These are phyloP conservation scores for Monosporascus sp. DNA, from an alignment of 2,329 filamentous ascomycete species.

Conservation along the genomic window DNA sequence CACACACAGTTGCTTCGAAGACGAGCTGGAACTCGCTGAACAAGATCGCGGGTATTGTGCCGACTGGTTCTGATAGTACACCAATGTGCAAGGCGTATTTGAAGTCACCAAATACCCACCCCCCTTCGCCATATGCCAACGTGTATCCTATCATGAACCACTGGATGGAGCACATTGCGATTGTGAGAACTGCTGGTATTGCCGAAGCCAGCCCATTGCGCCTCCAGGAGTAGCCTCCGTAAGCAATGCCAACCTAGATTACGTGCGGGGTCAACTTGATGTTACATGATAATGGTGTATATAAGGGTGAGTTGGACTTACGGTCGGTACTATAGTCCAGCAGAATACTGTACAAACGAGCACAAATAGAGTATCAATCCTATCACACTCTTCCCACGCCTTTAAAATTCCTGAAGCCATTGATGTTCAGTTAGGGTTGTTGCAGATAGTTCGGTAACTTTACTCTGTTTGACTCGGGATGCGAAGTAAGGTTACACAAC, in stretches of 20 bases:
- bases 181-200: constrained; percentile 40
- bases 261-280: too few relatives aligned
- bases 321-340: constrained; percentile 45
- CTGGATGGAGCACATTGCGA: constrained; percentile 43
- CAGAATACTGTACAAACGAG: constrained; percentile 46
- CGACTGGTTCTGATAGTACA: constrained; percentile 41
- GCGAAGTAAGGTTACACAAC: too few relatives aligned
- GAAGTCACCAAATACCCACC: constrained; percentile 37
- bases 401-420: constrained; percentile 29
- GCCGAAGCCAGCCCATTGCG: constrained; percentile 42
- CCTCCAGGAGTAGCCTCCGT: constrained; percentile 42
- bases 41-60: constrained; percentile 43
- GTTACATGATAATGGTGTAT: not conserved
- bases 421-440: too few relatives aligned
- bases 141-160: constrained; percentile 46
- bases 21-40: constrained; percentile 48
- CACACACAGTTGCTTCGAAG: constrained; percentile 43
- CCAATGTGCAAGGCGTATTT: constrained; percentile 38
- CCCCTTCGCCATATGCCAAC: constrained; percentile 40
- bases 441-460: too few relatives aligned
- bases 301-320: too few relatives aligned
- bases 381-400: constrained; percentile 45
- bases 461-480: too few relatives aligned
- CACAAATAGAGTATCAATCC: constrained; percentile 46
- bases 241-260: constrained; percentile 38